A percentile compares a stretch with the other conserved stretches of the same genome.
These are phyloP conservation scores for Penicillium turbatum DNA, from an alignment of 495 filamentous ascomycete genomes.

Conservation along the genomic window DNA sequence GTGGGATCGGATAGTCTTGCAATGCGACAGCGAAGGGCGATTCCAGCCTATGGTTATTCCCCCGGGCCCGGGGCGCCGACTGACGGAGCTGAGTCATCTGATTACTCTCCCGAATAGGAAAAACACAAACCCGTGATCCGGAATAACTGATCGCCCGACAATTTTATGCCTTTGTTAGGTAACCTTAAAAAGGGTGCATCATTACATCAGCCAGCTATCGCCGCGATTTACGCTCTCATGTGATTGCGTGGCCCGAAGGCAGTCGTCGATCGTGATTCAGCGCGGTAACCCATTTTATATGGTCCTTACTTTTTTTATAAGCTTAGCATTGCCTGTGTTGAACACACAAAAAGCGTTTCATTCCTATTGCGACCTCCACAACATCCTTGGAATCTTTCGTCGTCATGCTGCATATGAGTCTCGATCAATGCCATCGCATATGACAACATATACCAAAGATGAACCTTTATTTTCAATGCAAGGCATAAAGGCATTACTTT, in stretches of 20 bases:
- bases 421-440: slow-evolving; percentile 16
- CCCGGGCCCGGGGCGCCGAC: neutral
- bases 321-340: neutral
- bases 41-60: slow-evolving; percentile 1
- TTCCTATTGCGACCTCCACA: slow-evolving; percentile 7
- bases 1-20: slow-evolving; percentile 4
- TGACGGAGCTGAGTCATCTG: neutral
- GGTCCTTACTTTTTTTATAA: neutral
- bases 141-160: neutral
- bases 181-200: neutral
- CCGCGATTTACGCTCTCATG: slow-evolving; percentile 3
- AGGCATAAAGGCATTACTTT: slow-evolving; percentile 4
- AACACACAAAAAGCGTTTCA: neutral
- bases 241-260: slow-evolving; percentile 12
- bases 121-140: slow-evolving; percentile 2
- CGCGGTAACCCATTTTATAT: neutral
- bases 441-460: slow-evolving; percentile 19
- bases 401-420: slow-evolving; percentile 17
- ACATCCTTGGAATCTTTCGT: slow-evolving; percentile 1
- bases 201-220: slow-evolving; percentile 2
- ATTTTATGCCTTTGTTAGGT: neutral
- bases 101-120: neutral
- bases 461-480: slow-evolving; percentile 16
- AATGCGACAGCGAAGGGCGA: slow-evolving; percentile 9
- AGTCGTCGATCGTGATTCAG: slow-evolving; percentile 8